These are phyloP conservation scores for Rubus idaeus DNA, from an alignment of 306 rosid genomes.

Conservation along the genomic window DNA sequence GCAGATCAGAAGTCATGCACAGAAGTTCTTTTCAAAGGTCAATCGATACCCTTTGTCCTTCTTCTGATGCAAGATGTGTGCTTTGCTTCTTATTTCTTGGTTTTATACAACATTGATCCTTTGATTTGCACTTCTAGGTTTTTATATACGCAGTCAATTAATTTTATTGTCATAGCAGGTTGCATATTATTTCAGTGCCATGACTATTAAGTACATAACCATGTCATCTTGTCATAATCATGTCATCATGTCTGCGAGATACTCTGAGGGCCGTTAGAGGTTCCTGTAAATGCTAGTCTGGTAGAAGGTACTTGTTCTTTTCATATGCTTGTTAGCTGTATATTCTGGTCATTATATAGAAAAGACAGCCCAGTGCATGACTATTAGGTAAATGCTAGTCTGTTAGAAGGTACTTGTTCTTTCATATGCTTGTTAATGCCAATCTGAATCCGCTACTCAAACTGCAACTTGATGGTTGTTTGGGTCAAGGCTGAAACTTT, in stretches of 20 bases:
- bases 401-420: not conserved
- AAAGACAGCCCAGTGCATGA: not conserved
- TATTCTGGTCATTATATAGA: not conserved
- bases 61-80: slow-evolving; percentile 15
- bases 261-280: not conserved
- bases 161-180: slow-evolving; percentile 9
- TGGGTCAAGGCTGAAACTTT: not conserved
- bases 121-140: slow-evolving; percentile 22
- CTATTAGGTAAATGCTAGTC: slow-evolving; percentile 12
- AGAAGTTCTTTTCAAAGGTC: slow-evolving; percentile 98
- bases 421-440: too few species aligned
- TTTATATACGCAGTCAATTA: slow-evolving; percentile 19
- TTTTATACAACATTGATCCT: slow-evolving; percentile 17
- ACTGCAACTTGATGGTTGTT: not conserved
- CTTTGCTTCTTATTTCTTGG: slow-evolving; percentile 17
- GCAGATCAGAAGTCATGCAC: slow-evolving; percentile 99
- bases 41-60: slow-evolving; percentile 50
- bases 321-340: slow-evolving; percentile 9
- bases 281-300: slow-evolving; percentile 17
- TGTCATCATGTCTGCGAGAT: not conserved
- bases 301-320: slow-evolving; percentile 10
- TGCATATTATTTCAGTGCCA: not conserved
- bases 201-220: not conserved
- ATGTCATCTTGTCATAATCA: not conserved
- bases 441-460: not conserved